Evolutionary conservation across 2,329 filamentous ascomycete genomes (phyloP), one percentile per base, ranked within the genome.

Genomic region (Beauveria bassiana): DNA sequence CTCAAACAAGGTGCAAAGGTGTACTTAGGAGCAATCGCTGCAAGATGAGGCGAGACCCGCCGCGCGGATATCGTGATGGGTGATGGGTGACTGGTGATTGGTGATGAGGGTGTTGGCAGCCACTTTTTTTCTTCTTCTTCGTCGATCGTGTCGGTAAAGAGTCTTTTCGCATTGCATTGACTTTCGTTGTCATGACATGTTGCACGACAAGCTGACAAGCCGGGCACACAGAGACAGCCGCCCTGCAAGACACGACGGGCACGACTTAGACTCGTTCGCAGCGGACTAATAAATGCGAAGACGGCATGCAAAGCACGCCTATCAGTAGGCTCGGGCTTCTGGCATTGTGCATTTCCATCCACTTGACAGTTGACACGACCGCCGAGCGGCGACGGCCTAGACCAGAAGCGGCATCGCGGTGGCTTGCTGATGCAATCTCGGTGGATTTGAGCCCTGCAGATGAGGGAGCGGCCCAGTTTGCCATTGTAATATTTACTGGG

Each of bases 391-490:
- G 43, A 47, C 18, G 24, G 54, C 45, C 56, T 60, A 53, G 26
- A 28, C 57, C 26, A 14, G 40, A 60, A 53, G 40, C 14, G 49
- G 57, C 57, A 60, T 60, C 57, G 57, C 57, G 47, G 2, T 38
- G 46, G 43, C 26, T 47, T 28, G 31, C 56, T 47, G 26, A 38
- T 28, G 43, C 28, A 40, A 38, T 14, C 34, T 58, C 7, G 28
- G 55, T n/a, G 54, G 46, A 34, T n/a, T 18, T 12, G 24, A 56
- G 53, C 24, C 46, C 34, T 34, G 46, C 20, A 49, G 38, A 51
- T 51, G 56, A 51, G 20, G 20, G 12, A 38, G 34, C 34, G 34
- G 34, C 34, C 34, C 34, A 38, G 34, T 38, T 38, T 14, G 34
- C 34, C 12, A 38, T 16, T 38, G 34, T 38, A 38, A 22, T 22